phyloP scores from a whole-genome alignment of 306 rosid species.

The Begonia fuchsioides region DNA sequence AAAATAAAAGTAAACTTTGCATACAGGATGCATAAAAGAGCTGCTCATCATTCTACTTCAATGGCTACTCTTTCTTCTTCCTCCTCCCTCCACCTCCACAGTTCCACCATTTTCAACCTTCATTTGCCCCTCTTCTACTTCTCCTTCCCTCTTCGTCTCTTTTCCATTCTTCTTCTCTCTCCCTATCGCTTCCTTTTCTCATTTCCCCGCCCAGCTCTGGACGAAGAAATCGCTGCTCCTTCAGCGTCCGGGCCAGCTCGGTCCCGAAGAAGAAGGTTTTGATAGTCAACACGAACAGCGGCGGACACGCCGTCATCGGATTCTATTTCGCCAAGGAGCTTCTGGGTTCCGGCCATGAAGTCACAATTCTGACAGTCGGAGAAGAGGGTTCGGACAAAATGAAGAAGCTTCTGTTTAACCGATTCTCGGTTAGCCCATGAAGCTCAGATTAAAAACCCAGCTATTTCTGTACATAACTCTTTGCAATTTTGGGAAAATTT shows the following conservation, averaged over 20 bases:
- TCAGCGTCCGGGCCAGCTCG: slow-evolving; percentile 31
- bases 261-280: slow-evolving; percentile 60
- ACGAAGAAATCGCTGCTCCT: slow-evolving; percentile 19
- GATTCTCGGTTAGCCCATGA: slow-evolving; percentile 49
- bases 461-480: neutral
- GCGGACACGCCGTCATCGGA: slow-evolving; percentile 83
- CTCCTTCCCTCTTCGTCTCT: slow-evolving; percentile 40
- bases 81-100: slow-evolving; percentile 28
- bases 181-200: slow-evolving; percentile 24
- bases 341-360: slow-evolving; percentile 62
- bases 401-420: slow-evolving; percentile 81
- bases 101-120: slow-evolving; percentile 27
- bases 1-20: too few species aligned
- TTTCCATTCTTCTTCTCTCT: slow-evolving; percentile 30
- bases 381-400: slow-evolving; percentile 74
- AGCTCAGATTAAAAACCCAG: neutral
- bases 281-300: slow-evolving; percentile 67
- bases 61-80: slow-evolving; percentile 77
- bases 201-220: slow-evolving; percentile 20
- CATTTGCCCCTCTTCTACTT: slow-evolving; percentile 22
- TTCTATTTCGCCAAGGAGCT: slow-evolving; percentile 83
- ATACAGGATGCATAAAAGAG: too few species aligned
- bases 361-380: slow-evolving; percentile 73
- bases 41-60: slow-evolving; percentile 23
- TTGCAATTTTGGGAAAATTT: slow-evolving; percentile 7